Evolutionary conservation across 1,284 basidiomycete species (phyloP), one percentile per base, ranked within the genome.

Genomic region (Melanopsichium pennsylvanicum): DNA sequence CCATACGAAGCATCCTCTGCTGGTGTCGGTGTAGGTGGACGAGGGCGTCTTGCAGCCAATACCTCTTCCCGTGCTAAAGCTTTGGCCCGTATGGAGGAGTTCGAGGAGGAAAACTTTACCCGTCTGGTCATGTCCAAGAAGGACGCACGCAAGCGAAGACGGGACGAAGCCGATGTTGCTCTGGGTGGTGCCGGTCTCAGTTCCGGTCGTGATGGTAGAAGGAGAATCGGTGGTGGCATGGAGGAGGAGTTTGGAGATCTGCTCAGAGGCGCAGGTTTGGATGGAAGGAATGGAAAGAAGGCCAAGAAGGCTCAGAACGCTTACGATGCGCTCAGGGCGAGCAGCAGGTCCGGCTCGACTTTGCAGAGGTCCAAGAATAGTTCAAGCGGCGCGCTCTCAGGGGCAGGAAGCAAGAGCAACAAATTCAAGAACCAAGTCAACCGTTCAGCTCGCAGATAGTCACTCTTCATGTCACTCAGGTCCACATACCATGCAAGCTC

Each of bases 41-140:
- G 60, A 15, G 66, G 59, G 6, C 43, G 48, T 16, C 31, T 71
- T 3, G 69, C 72, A n/a, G 36, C 62, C 25, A 57, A 70, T 16
- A 56, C 61, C n/a, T 76, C 74, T 6, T 84, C 85, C 18, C 88
- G 91, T 21, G 90, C 90, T 9, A 86, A 87, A 29, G 88, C 92
- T 63, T 85, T 97, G 59, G 87, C 88, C 71, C 87, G 89, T 12
- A 89, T 97, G 84, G 87, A 87, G 46, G 90, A 92, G 68, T 98
- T 92, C 82, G 95, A 98, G 83, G 95, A 97, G 82, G 91, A 92
- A 49, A 95, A 97, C 82, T 93, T 97, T 84, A 93, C 90, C 23
- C 88, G 95, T 50, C 81, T 97, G 50, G 86, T 95, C 60, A 90
- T 93, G 86, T 91, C 89, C 81, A 97, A 97, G 85, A 89, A 88